Evolutionary conservation across 768 basidiomycete genomes (phyloP), one percentile per base, ranked within the genome.

Genomic region (Pleurotus cornucopiae): DNA sequence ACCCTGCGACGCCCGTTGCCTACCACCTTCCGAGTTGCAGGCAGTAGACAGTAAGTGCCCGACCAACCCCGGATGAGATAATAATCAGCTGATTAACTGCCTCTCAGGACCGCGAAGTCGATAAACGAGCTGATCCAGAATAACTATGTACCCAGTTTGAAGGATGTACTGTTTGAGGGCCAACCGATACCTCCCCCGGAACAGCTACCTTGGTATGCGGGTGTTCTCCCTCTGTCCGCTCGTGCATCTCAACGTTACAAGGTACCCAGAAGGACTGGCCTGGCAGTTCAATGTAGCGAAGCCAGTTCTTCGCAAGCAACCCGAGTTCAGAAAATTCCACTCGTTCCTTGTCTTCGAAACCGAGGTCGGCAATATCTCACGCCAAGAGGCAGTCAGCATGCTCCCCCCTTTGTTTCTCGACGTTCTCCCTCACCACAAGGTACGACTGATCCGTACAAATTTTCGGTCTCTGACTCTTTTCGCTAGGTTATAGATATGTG

Each of bases 341-440:
- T 85, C 90, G 1, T 98, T 98, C 73, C 76, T 99, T 25, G 96
- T 99, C 0, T 95, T 93, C 60, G 97, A 99, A 74, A 98, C 97
- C 0, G 97, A 98, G 75, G 91, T 95, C 26, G 94, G 97, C 46
- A 99, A 99, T 63, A 79, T 98, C 46, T 96, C 94, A 11, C 77
- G 97, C 18, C 95, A 98, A 69, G 97, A 99, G 71, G 94, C 93
- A 14, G 97, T 99, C 57, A 96, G 93, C 67, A 99, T 99, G 97
- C 76, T 99, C n/a, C 97, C 97, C 4, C 96, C 97, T 0, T 80
- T 99, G 2, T 86, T 98, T 62, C 82, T 99, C 34, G 91, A 94
- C 55, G 92, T 98, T 16, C 78, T 91, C 64, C 92, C 97, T 0
- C 89, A 97, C 67, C 96, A 98, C 68, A 77, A 75, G 63, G 89